Evolutionary conservation across 768 basidiomycete species (phyloP), one percentile per base, ranked within the genome.

Genomic region (Leucogyrophana mollusca): DNA sequence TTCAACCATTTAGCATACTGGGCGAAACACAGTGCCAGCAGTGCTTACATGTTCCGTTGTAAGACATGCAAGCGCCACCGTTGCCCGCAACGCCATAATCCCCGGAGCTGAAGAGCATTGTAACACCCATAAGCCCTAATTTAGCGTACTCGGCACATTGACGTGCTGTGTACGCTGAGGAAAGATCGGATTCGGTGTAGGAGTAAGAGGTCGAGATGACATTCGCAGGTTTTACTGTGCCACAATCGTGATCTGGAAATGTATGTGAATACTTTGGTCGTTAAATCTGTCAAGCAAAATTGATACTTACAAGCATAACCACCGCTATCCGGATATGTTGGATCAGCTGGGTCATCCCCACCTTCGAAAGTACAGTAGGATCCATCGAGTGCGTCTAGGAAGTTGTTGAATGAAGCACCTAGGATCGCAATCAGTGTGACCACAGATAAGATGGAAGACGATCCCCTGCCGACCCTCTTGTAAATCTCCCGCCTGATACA

Each of bases 101-200:
- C 4, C 67, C 67, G 3, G 61, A 56, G 0, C 60, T 55, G 45
- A 68, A 73, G 14, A 73, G 42, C 14, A 73, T 58, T 7, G 72
- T 68, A 8, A 65, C 60, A 25, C 72, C 71, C 68, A 70, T 66
- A 16, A 73, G 54, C 3, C 67, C 72, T 16, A 73, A 56, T 47
- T 72, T 73, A 8, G 55, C 70, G 43, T 68, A 72, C 51, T 73
- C 72, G 23, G 56, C 56, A 52, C 72, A 73, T 50, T 72, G 69
- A 32, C 70, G 56, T 30, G 53, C 43, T 20, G 52, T 55, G 40
- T 62, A 70, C 45, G 58, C 57, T 24, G 57, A 54, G 8, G 61
- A 56, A 27, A 68, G 59, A 4, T 54, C 51, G 21, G 57, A 55
- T 43, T 72, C 69, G 43, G 64, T 54, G 43, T 57, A 56, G n/a